Conservation (phyloP, 2,329 filamentous ascomycete species). For the Tolypocladium cylindrosporum region DNA sequence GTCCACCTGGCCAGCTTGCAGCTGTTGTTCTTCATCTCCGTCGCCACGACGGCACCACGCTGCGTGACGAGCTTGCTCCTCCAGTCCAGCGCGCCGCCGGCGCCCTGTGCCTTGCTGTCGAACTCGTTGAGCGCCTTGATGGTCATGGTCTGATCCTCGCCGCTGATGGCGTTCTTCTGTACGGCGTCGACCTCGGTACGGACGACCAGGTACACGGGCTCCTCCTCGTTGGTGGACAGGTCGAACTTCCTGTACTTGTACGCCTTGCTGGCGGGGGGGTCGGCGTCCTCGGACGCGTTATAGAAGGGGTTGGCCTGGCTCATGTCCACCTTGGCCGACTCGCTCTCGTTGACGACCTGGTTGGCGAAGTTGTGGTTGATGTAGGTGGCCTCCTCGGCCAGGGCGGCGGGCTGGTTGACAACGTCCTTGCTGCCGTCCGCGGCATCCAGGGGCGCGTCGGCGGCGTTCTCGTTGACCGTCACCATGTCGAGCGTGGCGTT, state of each 20-base stretch:
- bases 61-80: slow-evolving; percentile 87
- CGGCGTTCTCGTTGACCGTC: slow-evolving; percentile 97
- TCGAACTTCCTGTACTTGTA: slow-evolving; percentile 99
- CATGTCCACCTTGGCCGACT: slow-evolving; percentile 73
- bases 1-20: slow-evolving; percentile 99
- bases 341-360: slow-evolving; percentile 82
- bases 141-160: slow-evolving; percentile 83
- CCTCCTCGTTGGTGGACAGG: slow-evolving; percentile 86
- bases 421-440: slow-evolving; percentile 87
- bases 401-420: slow-evolving; percentile 86
- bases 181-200: slow-evolving; percentile 93
- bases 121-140: slow-evolving; percentile 99
- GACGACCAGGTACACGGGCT: slow-evolving; percentile 86
- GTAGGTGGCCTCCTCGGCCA: slow-evolving; percentile 95
- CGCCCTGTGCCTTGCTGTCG: slow-evolving; percentile 93
- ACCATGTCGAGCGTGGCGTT: slow-evolving; percentile 93
- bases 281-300: slow-evolving; percentile 83
- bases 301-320: slow-evolving; percentile 93
- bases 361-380: slow-evolving; percentile 99
- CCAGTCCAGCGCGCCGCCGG: slow-evolving; percentile 94
- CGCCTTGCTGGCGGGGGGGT: slow-evolving; percentile 87
- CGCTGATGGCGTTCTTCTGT: slow-evolving; percentile 85
- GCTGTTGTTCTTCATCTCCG: slow-evolving; percentile 99
- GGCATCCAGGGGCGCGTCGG: slow-evolving; percentile 84
- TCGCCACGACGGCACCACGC: slow-evolving; percentile 93